Evolutionary conservation across 2,329 filamentous ascomycete species (phyloP).

Genomic region (Trichoderma guizhouense): DNA sequence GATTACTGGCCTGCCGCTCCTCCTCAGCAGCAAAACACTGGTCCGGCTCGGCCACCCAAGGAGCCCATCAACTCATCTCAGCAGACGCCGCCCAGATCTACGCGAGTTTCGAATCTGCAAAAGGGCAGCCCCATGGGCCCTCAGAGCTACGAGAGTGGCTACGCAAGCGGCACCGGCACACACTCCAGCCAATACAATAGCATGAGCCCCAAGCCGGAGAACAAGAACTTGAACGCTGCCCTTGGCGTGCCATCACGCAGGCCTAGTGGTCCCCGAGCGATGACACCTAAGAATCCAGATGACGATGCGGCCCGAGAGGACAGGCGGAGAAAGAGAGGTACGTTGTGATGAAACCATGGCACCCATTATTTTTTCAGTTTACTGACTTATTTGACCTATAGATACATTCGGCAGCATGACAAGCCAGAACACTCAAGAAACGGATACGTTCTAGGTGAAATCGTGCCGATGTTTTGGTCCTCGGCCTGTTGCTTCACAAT

Average conservation of each 20-base stretch:
- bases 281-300: conserved; percentile 55
- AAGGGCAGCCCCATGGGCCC: conserved; percentile 56
- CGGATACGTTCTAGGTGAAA: conserved; percentile 35
- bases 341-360: conserved; percentile 23
- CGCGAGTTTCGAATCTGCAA: conserved; percentile 49
- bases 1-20: conserved; percentile 47
- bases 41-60: conserved; percentile 60
- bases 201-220: conserved; percentile 56
- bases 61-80: conserved; percentile 50
- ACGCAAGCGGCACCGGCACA: conserved; percentile 47
- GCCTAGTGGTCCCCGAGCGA: conserved; percentile 57
- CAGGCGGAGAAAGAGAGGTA: conserved; percentile 57
- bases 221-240: conserved; percentile 54
- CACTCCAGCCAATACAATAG: conserved; percentile 50
- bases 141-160: conserved; percentile 53
- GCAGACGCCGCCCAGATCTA: conserved; percentile 46
- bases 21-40: conserved; percentile 36
- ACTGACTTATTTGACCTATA: conserved; percentile 15
- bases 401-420: conserved; percentile 36
- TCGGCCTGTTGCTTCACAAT: background rate
- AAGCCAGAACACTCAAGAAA: conserved; percentile 29
- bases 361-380: background rate
- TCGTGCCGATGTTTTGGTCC: conserved; percentile 9
- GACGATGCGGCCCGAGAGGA: conserved; percentile 46
- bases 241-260: conserved; percentile 50